These are phyloP conservation scores for Kwoniella botswanensis DNA, from an alignment of 768 basidiomycete species.

Conservation along the genomic window DNA sequence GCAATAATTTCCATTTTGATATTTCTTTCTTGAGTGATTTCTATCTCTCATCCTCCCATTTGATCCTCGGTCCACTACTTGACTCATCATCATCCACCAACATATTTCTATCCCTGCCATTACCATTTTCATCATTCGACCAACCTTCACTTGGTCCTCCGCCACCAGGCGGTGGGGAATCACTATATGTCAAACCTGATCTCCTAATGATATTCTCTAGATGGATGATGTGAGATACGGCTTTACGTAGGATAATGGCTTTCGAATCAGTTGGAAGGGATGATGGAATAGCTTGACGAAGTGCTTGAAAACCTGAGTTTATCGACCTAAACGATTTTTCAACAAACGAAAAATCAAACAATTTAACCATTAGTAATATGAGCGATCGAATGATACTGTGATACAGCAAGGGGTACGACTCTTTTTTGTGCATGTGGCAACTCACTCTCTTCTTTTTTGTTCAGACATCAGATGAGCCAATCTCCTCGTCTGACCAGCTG, in stretches of 20 bases:
- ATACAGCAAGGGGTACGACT: too few relatives aligned
- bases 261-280: slow-evolving; percentile 48
- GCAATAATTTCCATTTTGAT: too few relatives aligned
- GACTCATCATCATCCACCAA: not conserved
- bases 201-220: slow-evolving; percentile 36
- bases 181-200: slow-evolving; percentile 21
- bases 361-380: not conserved
- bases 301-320: slow-evolving; percentile 45
- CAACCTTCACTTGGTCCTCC: not conserved
- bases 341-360: not conserved
- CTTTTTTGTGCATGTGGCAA: not conserved
- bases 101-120: not conserved
- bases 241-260: slow-evolving; percentile 52
- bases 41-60: slow-evolving; percentile 4
- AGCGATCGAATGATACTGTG: too few relatives aligned
- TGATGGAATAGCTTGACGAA: slow-evolving; percentile 40
- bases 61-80: not conserved
- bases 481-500: slow-evolving; percentile 43
- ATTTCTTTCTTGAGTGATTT: too few relatives aligned
- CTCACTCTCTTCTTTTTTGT: slow-evolving; percentile 55
- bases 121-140: slow-evolving; percentile 4
- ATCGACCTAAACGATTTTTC: slow-evolving; percentile 38
- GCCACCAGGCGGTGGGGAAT: slow-evolving; percentile 12
- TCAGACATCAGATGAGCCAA: slow-evolving; percentile 55
- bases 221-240: slow-evolving; percentile 42